Percentiles rank a stretch among this genome's conserved stretches.
phyloP scores from a whole-genome alignment of 169 alveolate genomes.

The Cytauxzoon felis region DNA sequence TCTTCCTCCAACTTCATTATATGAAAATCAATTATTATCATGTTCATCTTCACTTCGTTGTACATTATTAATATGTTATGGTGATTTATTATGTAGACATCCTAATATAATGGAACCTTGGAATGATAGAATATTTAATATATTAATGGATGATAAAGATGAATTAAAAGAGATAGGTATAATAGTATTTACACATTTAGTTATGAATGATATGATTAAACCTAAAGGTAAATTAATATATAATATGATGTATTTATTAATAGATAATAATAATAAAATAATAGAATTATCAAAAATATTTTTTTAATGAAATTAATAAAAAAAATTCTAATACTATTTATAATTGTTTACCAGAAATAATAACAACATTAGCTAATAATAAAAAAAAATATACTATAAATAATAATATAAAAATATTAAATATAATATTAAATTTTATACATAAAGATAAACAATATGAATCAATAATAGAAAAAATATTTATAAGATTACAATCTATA shows the following conservation, averaged over 20 bases:
- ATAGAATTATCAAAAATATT: conserved; percentile 68
- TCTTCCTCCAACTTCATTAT: background rate
- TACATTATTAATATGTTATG: conserved; percentile 72
- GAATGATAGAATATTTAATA: conserved; percentile 61
- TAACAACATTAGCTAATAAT: conserved; percentile 44
- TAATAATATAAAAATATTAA: conserved; percentile 20
- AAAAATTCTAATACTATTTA: conserved; percentile 61
- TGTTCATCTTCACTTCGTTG: conserved; percentile 27
- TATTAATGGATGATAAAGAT: conserved; percentile 62
- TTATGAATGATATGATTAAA: conserved; percentile 76
- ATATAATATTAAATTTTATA: conserved; percentile 41
- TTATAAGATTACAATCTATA: conserved; percentile 32
- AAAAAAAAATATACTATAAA: background rate
- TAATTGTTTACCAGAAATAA: conserved; percentile 67
- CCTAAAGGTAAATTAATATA: conserved; percentile 70
- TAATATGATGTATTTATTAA: conserved; percentile 71
- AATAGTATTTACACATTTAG: conserved; percentile 74
- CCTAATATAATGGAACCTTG: conserved; percentile 77
- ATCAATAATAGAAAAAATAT: conserved; percentile 53
- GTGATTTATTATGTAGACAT: conserved; percentile 72
- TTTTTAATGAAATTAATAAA: conserved; percentile 59
- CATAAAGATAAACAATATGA: conserved; percentile 43
- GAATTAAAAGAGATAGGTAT: conserved; percentile 70
- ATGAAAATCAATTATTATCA: conserved; percentile 19
- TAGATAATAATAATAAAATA: conserved; percentile 59